These are phyloP conservation scores for Auricularia sp. DNA, from an alignment of 768 basidiomycete genomes.

Conservation along the genomic window DNA sequence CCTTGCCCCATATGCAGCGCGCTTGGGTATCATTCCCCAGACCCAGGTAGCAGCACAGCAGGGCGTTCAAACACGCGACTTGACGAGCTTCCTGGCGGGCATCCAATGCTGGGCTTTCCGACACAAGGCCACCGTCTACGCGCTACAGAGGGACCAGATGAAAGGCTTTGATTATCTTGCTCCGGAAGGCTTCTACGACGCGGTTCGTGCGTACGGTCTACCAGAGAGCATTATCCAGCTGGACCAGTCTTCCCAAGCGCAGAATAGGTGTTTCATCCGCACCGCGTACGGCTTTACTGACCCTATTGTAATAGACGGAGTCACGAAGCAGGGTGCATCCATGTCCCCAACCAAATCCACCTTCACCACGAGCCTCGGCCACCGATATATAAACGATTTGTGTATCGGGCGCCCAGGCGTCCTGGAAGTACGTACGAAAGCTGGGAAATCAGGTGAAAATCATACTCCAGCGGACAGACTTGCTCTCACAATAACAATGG, in stretches of 20 bases:
- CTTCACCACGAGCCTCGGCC: conserved; percentile 17
- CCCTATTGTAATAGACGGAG: conserved; percentile 14
- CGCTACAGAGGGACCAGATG: background rate
- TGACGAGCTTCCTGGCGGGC: background rate
- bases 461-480: background rate
- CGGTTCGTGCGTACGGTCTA: background rate
- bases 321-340: conserved; percentile 22
- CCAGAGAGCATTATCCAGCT: background rate
- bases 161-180: background rate
- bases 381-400: conserved; percentile 13
- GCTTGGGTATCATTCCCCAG: background rate
- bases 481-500: background rate
- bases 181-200: background rate
- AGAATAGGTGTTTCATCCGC: background rate
- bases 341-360: conserved; percentile 20
- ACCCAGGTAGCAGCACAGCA: background rate
- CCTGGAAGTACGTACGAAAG: background rate
- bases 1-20: conserved; percentile 16
- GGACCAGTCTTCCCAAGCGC: background rate
- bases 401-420: background rate
- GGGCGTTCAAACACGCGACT: background rate
- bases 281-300: conserved; percentile 21
- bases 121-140: background rate
- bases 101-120: background rate
- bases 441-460: background rate